Base-by-base conservation (phyloP, 2,329 filamentous ascomycete genomes). In the Neospermospora avenae region DNA sequence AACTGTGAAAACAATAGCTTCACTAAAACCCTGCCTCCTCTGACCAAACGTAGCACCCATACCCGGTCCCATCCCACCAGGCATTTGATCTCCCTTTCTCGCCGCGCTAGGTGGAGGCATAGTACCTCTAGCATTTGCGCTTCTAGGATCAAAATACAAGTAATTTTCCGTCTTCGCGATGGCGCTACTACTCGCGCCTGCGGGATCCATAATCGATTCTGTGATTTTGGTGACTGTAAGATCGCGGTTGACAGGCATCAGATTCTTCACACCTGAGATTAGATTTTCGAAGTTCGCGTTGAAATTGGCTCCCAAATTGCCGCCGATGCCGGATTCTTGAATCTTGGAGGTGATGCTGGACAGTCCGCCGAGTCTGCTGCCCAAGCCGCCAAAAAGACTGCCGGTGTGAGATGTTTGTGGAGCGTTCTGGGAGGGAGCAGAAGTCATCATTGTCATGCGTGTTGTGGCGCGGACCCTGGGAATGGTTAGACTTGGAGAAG, bases 151-250 rank as follows among this genome's bases (percentile, higher is more conserved):
- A 73, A 97, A 99, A 80, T 97, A 99, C 31, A 98, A 84, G 71
- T 97, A 99, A 69, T 90, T 88, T 73, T 99, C 95, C 1, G 95
- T 98, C 79, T 96, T 98, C 62, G 91, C 89, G 66, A 99, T 95
- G 25, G 95, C 95, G 25, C 89, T 93, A 5, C 91, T 93, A 3
- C 91, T 91, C 3, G 95, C 93, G 11, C 91, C 86, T 48, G 91
- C 84, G 0, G 95, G 95, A 71, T 99, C 95, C 93, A 99, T 99
- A 70, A 99, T 88, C 1, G 91, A 96, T 75, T 99, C 95, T 42
- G 95, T 93, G 72, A 99, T 97, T 77, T 98, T 98, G 59, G 96
- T 99, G 56, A 99, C 84, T 0, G 95, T 98, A 10, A 98, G 83
- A 72, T 99, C 96, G 69, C 93, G 91, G 77, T 99, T 96, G 14